Conservation (phyloP, 495 filamentous ascomycete species). For the Xylaria intraflava region DNA sequence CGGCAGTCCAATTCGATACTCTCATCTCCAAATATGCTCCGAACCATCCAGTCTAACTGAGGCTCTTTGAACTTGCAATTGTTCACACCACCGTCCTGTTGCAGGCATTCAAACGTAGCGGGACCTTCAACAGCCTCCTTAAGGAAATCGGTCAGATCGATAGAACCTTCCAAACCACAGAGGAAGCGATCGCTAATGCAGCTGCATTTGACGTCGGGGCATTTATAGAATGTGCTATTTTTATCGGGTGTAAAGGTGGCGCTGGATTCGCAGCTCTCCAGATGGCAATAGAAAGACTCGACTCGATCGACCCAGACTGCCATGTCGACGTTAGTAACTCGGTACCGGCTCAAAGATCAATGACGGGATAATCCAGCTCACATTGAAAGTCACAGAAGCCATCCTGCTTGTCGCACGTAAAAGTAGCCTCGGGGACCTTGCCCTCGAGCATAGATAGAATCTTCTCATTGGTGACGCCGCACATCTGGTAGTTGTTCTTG, state of each 20-base stretch:
- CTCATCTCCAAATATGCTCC: constrained; percentile 77
- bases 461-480: constrained; percentile 89
- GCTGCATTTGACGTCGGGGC: constrained; percentile 74
- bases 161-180: constrained; percentile 82
- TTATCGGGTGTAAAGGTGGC: constrained; percentile 58
- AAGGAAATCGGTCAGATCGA: constrained; percentile 89
- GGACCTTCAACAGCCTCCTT: constrained; percentile 74
- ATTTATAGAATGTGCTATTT: constrained; percentile 79
- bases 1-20: constrained; percentile 79
- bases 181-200: constrained; percentile 90
- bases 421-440: constrained; percentile 84
- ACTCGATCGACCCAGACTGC: constrained; percentile 86
- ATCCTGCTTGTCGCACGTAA: constrained; percentile 71
- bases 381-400: constrained; percentile 88
- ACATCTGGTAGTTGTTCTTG: constrained; percentile 95
- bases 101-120: constrained; percentile 69
- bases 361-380: constrained; percentile 32
- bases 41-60: constrained; percentile 83
- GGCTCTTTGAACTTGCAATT: constrained; percentile 82
- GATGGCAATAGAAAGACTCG: constrained; percentile 93
- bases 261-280: constrained; percentile 72
- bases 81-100: constrained; percentile 51
- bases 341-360: constrained; percentile 21
- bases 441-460: constrained; percentile 81
- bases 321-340: constrained; percentile 20